A percentile compares a stretch with the other conserved stretches of the same genome.
phyloP scores from a whole-genome alignment of 164 flowering plant genomes.

The Piper betle region DNA sequence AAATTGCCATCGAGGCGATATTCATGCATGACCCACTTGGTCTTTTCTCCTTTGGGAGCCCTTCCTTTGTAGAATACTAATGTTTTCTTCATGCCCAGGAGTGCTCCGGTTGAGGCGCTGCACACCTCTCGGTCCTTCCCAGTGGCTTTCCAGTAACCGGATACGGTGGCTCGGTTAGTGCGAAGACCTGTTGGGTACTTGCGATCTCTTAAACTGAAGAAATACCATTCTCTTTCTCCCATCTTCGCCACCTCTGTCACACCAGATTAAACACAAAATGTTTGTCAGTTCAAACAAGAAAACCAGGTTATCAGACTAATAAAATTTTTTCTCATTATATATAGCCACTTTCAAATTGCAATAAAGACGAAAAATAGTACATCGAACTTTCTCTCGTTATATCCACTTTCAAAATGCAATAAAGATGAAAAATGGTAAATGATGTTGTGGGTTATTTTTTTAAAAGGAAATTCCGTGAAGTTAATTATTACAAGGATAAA shows the following conservation, averaged over 20 bases:
- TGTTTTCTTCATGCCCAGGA: constrained; percentile 81
- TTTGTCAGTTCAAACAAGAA: neutral
- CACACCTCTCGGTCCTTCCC: constrained; percentile 65
- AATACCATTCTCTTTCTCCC: constrained; percentile 84
- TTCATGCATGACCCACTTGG: constrained; percentile 89
- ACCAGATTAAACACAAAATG: neutral
- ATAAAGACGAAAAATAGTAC: no score
- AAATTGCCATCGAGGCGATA: constrained; percentile 70
- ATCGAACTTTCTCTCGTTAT: no score
- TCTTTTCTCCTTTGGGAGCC: constrained; percentile 67
- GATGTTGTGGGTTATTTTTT: no score
- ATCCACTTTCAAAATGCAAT: no score
- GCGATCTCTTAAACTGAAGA: constrained; percentile 65
- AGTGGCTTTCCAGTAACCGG: constrained; percentile 90
- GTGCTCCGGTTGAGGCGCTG: constrained; percentile 24
- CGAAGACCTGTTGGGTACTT: constrained; percentile 76
- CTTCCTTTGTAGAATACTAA: constrained; percentile 78
- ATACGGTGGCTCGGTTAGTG: constrained; percentile 69
- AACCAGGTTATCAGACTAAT: no score
- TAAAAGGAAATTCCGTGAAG: no score
- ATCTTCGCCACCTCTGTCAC: constrained; percentile 50
- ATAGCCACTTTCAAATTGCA: no score
- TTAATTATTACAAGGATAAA: no score
- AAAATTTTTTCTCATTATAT: no score
- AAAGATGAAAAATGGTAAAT: no score